Conservation (phyloP, 2,329 filamentous ascomycete genomes). For the Colletotrichum endophyticum region DNA sequence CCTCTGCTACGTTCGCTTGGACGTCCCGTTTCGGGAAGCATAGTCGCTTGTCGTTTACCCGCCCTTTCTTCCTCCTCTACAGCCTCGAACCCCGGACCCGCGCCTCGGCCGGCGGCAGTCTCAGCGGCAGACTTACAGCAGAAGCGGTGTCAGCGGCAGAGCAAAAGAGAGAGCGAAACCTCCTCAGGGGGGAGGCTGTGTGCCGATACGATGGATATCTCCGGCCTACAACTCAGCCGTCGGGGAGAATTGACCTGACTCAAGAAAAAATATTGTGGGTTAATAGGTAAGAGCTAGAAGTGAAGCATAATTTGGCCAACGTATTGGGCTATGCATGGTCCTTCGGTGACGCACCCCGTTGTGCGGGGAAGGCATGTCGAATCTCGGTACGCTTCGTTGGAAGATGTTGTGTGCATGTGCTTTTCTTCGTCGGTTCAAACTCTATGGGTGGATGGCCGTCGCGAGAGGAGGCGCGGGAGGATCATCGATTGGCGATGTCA, state of each 20-base stretch:
- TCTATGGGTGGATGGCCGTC: neutral
- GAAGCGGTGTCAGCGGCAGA: constrained; percentile 1
- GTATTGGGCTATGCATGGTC: neutral
- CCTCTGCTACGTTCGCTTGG: constrained; percentile 5
- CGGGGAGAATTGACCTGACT: neutral
- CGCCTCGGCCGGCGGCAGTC: neutral
- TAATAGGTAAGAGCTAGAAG: neutral
- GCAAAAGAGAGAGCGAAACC: neutral
- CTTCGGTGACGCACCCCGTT: neutral
- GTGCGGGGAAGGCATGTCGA: neutral
- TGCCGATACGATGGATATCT: neutral
- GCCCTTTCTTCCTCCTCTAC: neutral
- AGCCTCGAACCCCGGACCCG: neutral
- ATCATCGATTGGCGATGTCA: neutral
- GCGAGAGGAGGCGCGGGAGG: neutral
- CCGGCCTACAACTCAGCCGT: neutral
- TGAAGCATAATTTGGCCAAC: neutral
- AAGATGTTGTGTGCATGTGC: neutral
- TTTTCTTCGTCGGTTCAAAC: neutral
- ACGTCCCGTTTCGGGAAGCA: constrained; percentile 13
- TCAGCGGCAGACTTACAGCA: neutral
- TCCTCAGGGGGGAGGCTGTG: neutral
- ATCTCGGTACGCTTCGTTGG: neutral
- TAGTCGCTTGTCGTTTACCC: neutral
- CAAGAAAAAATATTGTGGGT: neutral